Base-by-base conservation (phyloP, 1,284 basidiomycete species). In the Ustilago trichophora region DNA sequence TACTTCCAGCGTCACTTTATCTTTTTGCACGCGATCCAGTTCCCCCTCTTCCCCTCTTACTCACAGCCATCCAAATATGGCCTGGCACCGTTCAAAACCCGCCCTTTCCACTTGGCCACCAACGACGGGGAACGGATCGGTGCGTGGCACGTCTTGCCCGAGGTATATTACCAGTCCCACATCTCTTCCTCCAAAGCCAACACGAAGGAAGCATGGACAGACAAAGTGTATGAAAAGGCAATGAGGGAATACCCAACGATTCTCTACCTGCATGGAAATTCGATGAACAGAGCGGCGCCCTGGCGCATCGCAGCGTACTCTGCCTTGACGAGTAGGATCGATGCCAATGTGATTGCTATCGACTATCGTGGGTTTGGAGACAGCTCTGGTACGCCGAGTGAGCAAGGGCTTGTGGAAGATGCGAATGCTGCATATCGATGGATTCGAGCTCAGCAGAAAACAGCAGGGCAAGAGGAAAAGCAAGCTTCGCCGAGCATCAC, bases 341-440 rank as follows among this genome's bases (percentile, higher is more conserved):
- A 85, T 18, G 86, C 85, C 15, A 96, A 95, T 77, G 88, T 96
- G 2, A 82, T 96, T 18, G 88, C 88, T 0, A 87, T 92, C 37
- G 93, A 96, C 82, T 95, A 95, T 78, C 87, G 92, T n/a, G 94
- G 94, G 0, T 98, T 91, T 73, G 94, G 85, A 0, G 93, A 98
- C 78, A 93, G 91, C 51, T 86, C 87, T 0, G 92, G 93, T 1
- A 81, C 21, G 3, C 93, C 93, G 0, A 87, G 86, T 10, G 90
- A 94, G 78, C 81, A 83, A 12, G 95, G 93, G 0, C 83, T 97
- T 0, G 81, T 87, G 0, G 82, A 82, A 4, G 95, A 98, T 76
- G 92, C 91, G 2, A 84, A 87, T 22, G 85, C 91, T 0, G 90
- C 89, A 0, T 96, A 88, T 86, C 86, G 91, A 70, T 95, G 90